Evolutionary conservation across 768 basidiomycete species (phyloP), one percentile per base, ranked within the genome.

Genomic region (Psilocybe subaeruginosa): DNA sequence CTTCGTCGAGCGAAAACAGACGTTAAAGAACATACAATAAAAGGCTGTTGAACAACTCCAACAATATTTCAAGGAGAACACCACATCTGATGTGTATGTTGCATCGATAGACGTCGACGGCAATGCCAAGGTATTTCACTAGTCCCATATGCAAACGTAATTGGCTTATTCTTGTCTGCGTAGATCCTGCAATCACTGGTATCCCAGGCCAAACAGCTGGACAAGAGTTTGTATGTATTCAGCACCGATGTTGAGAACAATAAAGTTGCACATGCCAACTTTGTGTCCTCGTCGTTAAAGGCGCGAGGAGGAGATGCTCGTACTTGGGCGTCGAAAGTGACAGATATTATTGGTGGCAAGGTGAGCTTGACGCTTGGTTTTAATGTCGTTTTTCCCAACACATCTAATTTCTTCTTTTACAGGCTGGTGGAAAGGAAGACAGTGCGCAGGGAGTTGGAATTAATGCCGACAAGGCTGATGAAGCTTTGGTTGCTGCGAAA

Each of bases 351-450:
- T 8, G 95, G 96, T 27, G 97, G 97, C 46, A 99, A 97, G 87
- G 95, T 93, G 67, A 41, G 57, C 19, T 39, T 11, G 33, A 35
- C 11, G 33, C 33, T 51, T 57, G 41, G 23, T 59, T 45, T 31
- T 46, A 27, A 4, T 8, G 7, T 30, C 37, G 56, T 46, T 47
- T 41, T 27, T 14, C 23, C 11, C 19, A 35, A n/a, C 37, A 60
- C 57, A 39, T 59, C 54, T 54, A 62, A 39, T 54, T 27, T 61
- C 57, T 56, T 8, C 59, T 49, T 23, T 19, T 56, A 4, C 49
- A 95, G 93, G 94, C 94, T 54, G 97, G 97, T 57, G 97, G 97
- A 12, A 98, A 96, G 75, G 93, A 93, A 61, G 97, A 99, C 39
- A 83, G 85, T 58, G 91, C 91, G 1, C 94, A 96, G 70, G 97